phyloP scores from a whole-genome alignment of 805 yeast species.

The Clavispora phyllophila region DNA sequence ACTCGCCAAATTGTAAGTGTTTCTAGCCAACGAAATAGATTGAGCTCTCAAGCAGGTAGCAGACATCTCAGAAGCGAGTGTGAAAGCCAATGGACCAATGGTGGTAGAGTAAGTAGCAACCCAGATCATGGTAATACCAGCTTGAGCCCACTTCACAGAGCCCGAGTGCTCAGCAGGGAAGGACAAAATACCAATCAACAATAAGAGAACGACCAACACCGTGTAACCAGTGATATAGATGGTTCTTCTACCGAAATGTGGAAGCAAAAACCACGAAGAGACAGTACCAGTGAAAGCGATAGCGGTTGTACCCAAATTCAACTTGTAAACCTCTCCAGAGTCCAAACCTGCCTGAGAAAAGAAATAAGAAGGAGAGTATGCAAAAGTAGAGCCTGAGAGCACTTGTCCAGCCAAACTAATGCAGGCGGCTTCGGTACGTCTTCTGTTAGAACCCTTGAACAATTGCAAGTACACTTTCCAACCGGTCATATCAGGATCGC shows the following conservation, averaged over 20 bases:
- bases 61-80: slow-evolving; percentile 8
- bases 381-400: slow-evolving; percentile 8
- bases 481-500: slow-evolving; percentile 12
- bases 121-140: slow-evolving; percentile 16
- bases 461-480: slow-evolving; percentile 21
- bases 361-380: slow-evolving; percentile 8
- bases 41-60: slow-evolving; percentile 9
- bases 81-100: slow-evolving; percentile 10
- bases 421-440: slow-evolving; percentile 8
- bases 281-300: slow-evolving; percentile 8
- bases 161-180: slow-evolving; percentile 14
- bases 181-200: slow-evolving; percentile 7
- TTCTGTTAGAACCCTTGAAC: slow-evolving; percentile 5
- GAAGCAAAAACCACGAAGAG: slow-evolving; percentile 7
- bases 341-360: slow-evolving; percentile 10
- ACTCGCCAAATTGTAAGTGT: slow-evolving; percentile 7
- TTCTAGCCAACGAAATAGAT: slow-evolving; percentile 9
- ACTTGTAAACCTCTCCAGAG: slow-evolving; percentile 6
- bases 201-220: slow-evolving; percentile 1
- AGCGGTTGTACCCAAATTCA: slow-evolving; percentile 9
- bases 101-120: slow-evolving; percentile 7
- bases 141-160: slow-evolving; percentile 20
- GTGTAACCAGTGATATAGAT: slow-evolving; percentile 5
- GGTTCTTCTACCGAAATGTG: slow-evolving; percentile 5
- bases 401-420: slow-evolving; percentile 9